Percentiles rank a stretch among this genome's conserved stretches.
Conservation (phyloP, 108 stramenopile genomes). For the Discostella pseudostelligera region DNA sequence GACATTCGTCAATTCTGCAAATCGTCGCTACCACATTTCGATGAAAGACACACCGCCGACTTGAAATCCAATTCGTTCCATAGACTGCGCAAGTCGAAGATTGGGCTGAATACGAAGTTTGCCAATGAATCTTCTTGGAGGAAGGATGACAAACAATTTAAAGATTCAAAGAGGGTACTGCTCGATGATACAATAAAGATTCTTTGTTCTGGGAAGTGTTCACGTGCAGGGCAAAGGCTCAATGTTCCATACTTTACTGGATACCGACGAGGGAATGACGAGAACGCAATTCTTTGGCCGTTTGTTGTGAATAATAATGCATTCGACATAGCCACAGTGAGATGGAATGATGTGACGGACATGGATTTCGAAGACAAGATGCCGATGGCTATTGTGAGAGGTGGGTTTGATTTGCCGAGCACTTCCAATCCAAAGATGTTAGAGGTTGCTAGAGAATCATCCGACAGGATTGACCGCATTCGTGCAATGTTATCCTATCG, state of each 20-base stretch:
- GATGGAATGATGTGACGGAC: conserved; percentile 19
- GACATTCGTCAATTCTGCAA: conserved; percentile 28
- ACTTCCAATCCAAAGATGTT: neutral
- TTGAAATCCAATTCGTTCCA: conserved; percentile 46
- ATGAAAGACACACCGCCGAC: conserved; percentile 40
- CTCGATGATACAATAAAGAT: conserved; percentile 42
- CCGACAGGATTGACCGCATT: conserved; percentile 4
- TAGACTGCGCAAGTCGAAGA: conserved; percentile 30
- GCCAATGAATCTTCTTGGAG: conserved; percentile 30
- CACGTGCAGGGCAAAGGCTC: conserved; percentile 2
- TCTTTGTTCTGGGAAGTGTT: conserved; percentile 17
- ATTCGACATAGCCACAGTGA: conserved; percentile 11
- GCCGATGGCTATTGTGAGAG: conserved; percentile 13
- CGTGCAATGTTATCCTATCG: conserved; percentile 21
- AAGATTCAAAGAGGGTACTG: conserved; percentile 40
- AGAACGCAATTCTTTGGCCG: conserved; percentile 40
- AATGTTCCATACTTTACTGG: conserved; percentile 32
- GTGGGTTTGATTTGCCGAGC: neutral
- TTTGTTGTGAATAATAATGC: conserved; percentile 12
- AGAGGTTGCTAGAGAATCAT: neutral
- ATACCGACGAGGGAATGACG: conserved; percentile 1
- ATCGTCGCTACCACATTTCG: conserved; percentile 30
- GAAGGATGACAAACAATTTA: conserved; percentile 6
- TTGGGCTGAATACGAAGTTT: conserved; percentile 11
- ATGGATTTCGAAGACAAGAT: conserved; percentile 25